phyloP scores from a whole-genome alignment of 345 rosid genomes.

The Luvunga scandens region DNA sequence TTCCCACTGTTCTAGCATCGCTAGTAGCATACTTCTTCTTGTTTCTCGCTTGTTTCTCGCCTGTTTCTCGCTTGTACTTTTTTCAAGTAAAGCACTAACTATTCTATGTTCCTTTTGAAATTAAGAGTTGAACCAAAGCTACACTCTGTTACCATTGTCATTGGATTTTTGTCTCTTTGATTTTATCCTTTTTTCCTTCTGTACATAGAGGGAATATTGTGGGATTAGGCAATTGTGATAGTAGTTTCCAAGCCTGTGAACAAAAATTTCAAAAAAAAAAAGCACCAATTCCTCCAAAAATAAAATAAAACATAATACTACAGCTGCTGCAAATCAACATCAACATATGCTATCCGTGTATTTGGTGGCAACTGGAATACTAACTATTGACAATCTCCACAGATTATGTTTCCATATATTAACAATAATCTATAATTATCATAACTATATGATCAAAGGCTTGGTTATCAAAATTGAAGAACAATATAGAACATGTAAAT shows the following conservation, averaged over 20 bases:
- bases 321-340: neutral
- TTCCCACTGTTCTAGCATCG: conserved; percentile 74
- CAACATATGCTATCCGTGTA: neutral
- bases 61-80: conserved; percentile 86
- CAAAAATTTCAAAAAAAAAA: no score
- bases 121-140: neutral
- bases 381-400: neutral
- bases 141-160: neutral
- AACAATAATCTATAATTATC: neutral
- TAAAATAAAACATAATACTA: neutral
- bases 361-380: neutral
- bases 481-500: no score
- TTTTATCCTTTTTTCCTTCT: neutral
- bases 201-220: no score
- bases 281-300: neutral
- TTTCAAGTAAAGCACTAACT: conserved; percentile 49
- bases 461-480: neutral
- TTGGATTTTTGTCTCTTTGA: neutral
- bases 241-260: no score
- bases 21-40: conserved; percentile 50
- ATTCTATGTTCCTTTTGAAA: neutral
- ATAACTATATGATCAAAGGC: neutral
- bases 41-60: conserved; percentile 44
- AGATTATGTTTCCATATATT: neutral
- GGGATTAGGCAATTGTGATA: no score